phyloP scores from a whole-genome alignment of 371 early-diverging fungal genomes.

The Phascolomyces articulosus region DNA sequence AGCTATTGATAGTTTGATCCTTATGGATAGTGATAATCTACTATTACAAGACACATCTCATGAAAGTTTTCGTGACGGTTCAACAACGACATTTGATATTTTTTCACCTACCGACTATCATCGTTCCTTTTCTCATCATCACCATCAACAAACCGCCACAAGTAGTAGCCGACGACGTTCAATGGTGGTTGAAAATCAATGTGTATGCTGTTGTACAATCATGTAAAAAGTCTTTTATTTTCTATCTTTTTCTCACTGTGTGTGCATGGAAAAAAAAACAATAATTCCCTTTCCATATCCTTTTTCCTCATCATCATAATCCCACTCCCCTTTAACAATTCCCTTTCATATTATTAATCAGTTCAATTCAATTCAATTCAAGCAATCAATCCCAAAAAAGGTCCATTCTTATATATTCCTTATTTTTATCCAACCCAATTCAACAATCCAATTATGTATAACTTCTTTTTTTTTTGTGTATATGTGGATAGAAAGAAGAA shows the following conservation, averaged over 20 bases:
- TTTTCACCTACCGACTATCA: neutral
- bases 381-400: no score
- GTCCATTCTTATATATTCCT: no score
- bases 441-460: no score
- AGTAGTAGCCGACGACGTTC: neutral
- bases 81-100: conserved; percentile 1
- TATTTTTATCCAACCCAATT: no score
- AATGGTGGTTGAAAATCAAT: neutral
- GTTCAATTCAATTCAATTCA: no score
- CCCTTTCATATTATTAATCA: no score
- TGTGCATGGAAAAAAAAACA: neutral
- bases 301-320: no score
- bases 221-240: conserved; percentile 2
- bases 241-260: neutral
- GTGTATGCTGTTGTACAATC: conserved; percentile 1
- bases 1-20: neutral
- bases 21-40: neutral
- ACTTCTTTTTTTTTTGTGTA: no score
- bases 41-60: neutral
- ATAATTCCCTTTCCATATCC: no score
- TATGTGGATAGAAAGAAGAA: no score
- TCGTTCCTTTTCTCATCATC: neutral
- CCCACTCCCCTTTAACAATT: no score
- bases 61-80: neutral
- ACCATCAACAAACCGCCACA: neutral